phyloP scores from a whole-genome alignment of 176 grass and related monocot species.

The Rhynchospora pubera region DNA sequence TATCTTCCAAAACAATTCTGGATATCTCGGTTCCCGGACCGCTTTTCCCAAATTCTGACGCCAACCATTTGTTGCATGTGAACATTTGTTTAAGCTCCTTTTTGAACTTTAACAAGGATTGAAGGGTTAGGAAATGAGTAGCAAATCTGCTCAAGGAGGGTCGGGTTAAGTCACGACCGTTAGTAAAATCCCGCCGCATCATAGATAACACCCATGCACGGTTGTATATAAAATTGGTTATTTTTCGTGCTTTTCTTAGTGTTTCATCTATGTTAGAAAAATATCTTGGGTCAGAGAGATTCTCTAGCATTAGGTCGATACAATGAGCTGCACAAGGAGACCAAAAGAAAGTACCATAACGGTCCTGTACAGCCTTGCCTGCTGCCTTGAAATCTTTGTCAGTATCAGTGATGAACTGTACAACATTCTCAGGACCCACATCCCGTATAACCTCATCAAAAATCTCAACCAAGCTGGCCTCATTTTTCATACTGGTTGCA shows the following conservation, averaged over 20 bases:
- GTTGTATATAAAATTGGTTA: conserved; percentile 39
- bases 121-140: conserved; percentile 34
- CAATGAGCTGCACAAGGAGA: conserved; percentile 31
- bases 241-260: conserved; percentile 39
- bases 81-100: conserved; percentile 34
- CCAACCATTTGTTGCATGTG: conserved; percentile 23
- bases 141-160: conserved; percentile 16
- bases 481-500: conserved; percentile 15
- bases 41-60: conserved; percentile 28
- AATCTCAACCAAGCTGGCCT: conserved; percentile 14
- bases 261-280: conserved; percentile 39
- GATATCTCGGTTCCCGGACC: conserved; percentile 17
- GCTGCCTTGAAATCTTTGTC: conserved; percentile 31
- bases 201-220: conserved; percentile 28
- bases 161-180: conserved; percentile 31
- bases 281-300: conserved; percentile 28
- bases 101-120: conserved; percentile 24
- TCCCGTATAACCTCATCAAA: conserved; percentile 37
- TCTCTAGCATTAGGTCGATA: conserved; percentile 41
- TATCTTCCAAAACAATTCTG: conserved; percentile 34
- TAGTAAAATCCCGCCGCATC: conserved; percentile 30
- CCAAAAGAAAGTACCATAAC: conserved; percentile 44
- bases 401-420: conserved; percentile 38
- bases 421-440: conserved; percentile 34
- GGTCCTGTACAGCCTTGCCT: conserved; percentile 32